phyloP scores from a whole-genome alignment of 495 filamentous ascomycete species.

The Neurospora sp. region DNA sequence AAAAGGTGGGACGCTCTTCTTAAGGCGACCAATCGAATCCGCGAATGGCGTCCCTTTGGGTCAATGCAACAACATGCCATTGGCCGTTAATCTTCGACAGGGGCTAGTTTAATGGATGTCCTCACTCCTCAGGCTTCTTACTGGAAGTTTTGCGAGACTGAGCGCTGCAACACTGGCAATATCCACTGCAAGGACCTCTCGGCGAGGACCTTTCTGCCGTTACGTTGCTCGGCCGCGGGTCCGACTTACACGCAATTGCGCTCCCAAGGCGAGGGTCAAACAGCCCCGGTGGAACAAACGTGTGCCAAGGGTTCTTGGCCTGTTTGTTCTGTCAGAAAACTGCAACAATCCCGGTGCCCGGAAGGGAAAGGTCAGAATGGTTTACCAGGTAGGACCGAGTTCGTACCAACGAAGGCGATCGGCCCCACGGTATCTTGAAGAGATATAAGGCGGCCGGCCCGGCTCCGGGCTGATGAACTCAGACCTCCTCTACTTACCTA shows the following conservation, averaged over 20 bases:
- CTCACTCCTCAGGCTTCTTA: not conserved
- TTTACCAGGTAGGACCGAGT: not conserved
- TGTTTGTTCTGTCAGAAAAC: not conserved
- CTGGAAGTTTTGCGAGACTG: not conserved
- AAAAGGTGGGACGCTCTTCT: not conserved
- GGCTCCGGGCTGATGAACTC: not conserved
- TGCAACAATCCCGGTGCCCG: not conserved
- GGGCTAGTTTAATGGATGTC: not conserved
- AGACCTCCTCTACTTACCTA: not conserved
- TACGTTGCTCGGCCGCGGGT: not conserved
- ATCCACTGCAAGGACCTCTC: not conserved
- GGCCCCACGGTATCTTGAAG: not conserved
- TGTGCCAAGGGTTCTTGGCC: not conserved
- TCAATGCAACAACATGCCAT: not conserved
- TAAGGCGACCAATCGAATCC: not conserved
- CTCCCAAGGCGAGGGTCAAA: not conserved
- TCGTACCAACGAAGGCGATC: not conserved
- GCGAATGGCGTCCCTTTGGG: not conserved
- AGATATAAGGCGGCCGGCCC: not conserved
- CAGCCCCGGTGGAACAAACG: not conserved
- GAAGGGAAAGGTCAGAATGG: not conserved
- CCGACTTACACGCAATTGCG: not conserved
- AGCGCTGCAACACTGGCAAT: not conserved
- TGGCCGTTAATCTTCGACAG: not conserved
- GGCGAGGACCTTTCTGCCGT: not conserved